Conservation (phyloP, 306 rosid species). For the Dryas drummondii region DNA sequence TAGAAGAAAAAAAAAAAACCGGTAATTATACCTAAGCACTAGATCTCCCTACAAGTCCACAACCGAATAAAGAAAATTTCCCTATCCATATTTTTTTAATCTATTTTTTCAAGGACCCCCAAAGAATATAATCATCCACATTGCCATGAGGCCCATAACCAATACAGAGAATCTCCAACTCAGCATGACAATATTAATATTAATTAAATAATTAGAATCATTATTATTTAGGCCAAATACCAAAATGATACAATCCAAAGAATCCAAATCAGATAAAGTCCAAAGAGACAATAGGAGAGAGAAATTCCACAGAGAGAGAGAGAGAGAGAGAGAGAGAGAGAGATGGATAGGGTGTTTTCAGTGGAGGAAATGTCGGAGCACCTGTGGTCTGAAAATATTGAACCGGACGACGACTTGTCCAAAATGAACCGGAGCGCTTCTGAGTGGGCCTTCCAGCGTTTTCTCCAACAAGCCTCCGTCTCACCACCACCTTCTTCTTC, state of each 20-base stretch:
- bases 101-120: background rate
- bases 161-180: background rate
- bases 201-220: background rate
- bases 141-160: constrained; percentile 4
- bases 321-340: background rate
- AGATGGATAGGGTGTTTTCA: constrained; percentile 82
- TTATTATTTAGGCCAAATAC: background rate
- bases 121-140: constrained; percentile 1
- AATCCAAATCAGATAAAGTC: constrained; percentile 17
- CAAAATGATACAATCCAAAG: background rate
- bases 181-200: background rate
- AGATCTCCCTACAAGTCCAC: background rate
- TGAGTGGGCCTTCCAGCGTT: constrained; percentile 89
- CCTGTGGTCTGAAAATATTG: constrained; percentile 38
- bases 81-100: background rate
- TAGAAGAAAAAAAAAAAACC: background rate
- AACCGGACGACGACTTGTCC: constrained; percentile 28
- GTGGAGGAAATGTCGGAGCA: constrained; percentile 74
- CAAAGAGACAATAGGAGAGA: constrained; percentile 16
- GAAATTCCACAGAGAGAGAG: constrained; percentile 14
- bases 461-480: constrained; percentile 52
- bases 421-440: constrained; percentile 77
- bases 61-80: background rate
- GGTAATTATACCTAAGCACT: background rate
- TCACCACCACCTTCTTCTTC: constrained; percentile 35